A percentile compares a stretch with the other conserved stretches of the same genome.
Conservation (phyloP, 169 alveolate species). For the Cryptosporidium ryanae region DNA sequence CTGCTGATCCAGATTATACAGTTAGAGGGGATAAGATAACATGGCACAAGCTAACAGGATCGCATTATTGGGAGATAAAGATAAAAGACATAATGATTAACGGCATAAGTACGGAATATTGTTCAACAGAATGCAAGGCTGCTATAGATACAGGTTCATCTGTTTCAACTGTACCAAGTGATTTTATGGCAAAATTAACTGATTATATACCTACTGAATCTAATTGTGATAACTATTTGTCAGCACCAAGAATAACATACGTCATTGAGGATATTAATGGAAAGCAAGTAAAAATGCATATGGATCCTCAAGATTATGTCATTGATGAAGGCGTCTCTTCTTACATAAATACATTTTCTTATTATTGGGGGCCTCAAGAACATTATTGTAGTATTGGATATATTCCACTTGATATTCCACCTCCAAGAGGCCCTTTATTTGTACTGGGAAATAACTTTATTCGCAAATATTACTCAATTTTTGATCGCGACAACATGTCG, state of each 20-base stretch:
- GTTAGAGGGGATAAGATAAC: conserved; percentile 83
- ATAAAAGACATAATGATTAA: conserved; percentile 83
- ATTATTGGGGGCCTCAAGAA: conserved; percentile 63
- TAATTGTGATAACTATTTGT: conserved; percentile 4
- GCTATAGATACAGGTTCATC: conserved; percentile 92
- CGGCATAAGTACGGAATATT: conserved; percentile 77
- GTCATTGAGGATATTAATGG: conserved; percentile 79
- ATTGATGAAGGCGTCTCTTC: conserved; percentile 80
- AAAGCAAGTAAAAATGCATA: conserved; percentile 77
- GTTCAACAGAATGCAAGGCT: conserved; percentile 83
- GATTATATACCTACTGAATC: conserved; percentile 58
- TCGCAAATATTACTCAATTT: conserved; percentile 85
- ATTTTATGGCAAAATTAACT: conserved; percentile 40
- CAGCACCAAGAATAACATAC: conserved; percentile 75
- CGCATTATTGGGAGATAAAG: conserved; percentile 90
- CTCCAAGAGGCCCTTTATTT: conserved; percentile 86
- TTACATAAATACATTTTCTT: conserved; percentile 49
- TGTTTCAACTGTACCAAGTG: conserved; percentile 66
- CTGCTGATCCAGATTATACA: conserved; percentile 87
- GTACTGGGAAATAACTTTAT: conserved; percentile 85
- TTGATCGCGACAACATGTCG: conserved; percentile 84
- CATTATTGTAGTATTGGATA: conserved; percentile 82
- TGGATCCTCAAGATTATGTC: conserved; percentile 81
- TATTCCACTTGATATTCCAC: conserved; percentile 86
- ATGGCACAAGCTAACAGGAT: conserved; percentile 86